Conservation (phyloP, 352 stramenopile genomes). For the Phytophthora pistaciae region DNA sequence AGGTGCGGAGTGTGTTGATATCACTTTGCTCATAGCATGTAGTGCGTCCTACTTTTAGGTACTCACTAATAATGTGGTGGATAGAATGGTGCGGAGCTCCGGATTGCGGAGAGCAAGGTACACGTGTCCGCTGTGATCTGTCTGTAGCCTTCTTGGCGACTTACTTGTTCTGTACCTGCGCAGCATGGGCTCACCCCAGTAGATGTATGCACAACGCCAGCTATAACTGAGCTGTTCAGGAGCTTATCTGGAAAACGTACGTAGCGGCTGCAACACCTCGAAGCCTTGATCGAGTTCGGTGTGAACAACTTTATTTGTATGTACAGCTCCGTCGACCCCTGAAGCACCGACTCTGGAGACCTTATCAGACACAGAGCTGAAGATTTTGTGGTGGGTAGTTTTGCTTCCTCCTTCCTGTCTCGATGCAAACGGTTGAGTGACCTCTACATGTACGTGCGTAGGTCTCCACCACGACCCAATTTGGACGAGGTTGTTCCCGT, state of each 20-base stretch:
- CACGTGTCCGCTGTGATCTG: neutral
- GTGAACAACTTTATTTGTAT: neutral
- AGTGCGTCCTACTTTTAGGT: neutral
- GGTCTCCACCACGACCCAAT: conserved; percentile 34
- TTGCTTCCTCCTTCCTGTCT: neutral
- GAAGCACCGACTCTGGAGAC: conserved; percentile 27
- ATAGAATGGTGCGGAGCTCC: conserved; percentile 64
- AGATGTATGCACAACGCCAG: conserved; percentile 59
- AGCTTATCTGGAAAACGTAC: conserved; percentile 49
- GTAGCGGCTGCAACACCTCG: conserved; percentile 1
- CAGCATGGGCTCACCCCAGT: conserved; percentile 71
- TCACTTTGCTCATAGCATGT: too few species aligned
- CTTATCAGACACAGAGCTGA: conserved; percentile 32
- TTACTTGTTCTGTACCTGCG: too few species aligned
- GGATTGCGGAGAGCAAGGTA: conserved; percentile 56
- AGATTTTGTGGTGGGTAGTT: conserved; percentile 45
- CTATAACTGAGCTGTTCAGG: conserved; percentile 57
- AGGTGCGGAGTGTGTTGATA: conserved; percentile 35
- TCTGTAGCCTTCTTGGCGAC: too few species aligned
- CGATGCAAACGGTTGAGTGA: too few species aligned
- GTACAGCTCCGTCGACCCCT: conserved; percentile 48
- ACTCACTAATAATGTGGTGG: neutral
- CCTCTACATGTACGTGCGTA: too few species aligned
- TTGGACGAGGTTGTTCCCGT: conserved; percentile 65
- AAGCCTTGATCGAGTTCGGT: neutral